These are phyloP conservation scores for Fusarium pininemorale DNA, from an alignment of 2,329 filamentous ascomycete genomes.

Conservation along the genomic window DNA sequence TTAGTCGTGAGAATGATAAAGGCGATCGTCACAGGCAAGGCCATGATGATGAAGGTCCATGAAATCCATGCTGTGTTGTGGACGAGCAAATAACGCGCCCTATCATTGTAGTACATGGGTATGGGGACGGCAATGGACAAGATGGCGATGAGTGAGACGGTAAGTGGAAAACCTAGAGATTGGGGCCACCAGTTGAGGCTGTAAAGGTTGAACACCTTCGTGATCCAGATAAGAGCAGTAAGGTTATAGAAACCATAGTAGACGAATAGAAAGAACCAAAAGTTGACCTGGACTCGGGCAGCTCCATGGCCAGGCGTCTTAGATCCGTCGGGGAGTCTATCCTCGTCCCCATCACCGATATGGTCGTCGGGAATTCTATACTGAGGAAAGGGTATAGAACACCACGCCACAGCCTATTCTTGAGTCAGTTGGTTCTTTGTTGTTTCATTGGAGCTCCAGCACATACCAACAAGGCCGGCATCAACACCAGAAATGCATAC, in stretches of 20 bases:
- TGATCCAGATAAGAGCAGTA: slow-evolving; percentile 75
- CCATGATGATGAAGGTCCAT: slow-evolving; percentile 77
- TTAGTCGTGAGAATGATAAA: slow-evolving; percentile 71
- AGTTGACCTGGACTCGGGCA: slow-evolving; percentile 71
- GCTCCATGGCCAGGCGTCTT: slow-evolving; percentile 69
- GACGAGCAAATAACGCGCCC: slow-evolving; percentile 61
- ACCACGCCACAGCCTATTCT: slow-evolving; percentile 69
- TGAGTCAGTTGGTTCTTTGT: slow-evolving; percentile 4
- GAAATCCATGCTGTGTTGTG: slow-evolving; percentile 76
- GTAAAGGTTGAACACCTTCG: slow-evolving; percentile 77
- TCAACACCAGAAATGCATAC: slow-evolving; percentile 67
- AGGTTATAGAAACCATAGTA: slow-evolving; percentile 77
- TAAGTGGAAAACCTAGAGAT: slow-evolving; percentile 71
- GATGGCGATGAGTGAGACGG: slow-evolving; percentile 67
- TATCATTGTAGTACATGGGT: slow-evolving; percentile 65
- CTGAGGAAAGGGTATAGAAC: slow-evolving; percentile 71
- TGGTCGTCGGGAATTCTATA: slow-evolving; percentile 62
- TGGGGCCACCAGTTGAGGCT: slow-evolving; percentile 77
- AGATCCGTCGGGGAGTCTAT: slow-evolving; percentile 43
- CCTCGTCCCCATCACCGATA: slow-evolving; percentile 51
- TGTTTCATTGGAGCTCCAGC: not conserved
- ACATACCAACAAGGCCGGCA: slow-evolving; percentile 69
- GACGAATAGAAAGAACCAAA: slow-evolving; percentile 76
- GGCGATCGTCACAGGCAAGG: slow-evolving; percentile 72
- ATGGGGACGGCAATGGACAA: slow-evolving; percentile 69